These are phyloP conservation scores for Mycena amicta DNA, from an alignment of 768 basidiomycete species.

Conservation along the genomic window DNA sequence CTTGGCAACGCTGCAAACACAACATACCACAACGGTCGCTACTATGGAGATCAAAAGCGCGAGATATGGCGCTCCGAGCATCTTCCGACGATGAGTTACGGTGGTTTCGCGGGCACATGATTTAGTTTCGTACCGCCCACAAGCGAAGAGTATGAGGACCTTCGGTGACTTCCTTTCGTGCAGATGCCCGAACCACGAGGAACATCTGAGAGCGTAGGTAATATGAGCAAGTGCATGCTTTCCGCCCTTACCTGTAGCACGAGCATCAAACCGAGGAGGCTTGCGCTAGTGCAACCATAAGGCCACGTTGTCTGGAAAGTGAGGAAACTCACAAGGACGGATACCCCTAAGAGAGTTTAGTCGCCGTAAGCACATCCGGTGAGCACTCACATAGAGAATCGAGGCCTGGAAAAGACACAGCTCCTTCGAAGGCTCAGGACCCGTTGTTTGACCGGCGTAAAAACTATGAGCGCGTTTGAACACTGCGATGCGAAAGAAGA, in stretches of 20 bases:
- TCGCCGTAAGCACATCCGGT: no score
- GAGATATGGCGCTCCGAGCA: conserved; percentile 45
- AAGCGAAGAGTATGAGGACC: conserved; percentile 36
- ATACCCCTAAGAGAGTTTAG: no score
- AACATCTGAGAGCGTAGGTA: conserved; percentile 40
- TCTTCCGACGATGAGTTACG: conserved; percentile 27
- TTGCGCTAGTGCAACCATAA: conserved; percentile 36
- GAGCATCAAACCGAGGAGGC: conserved; percentile 43
- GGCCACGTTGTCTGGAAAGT: no score
- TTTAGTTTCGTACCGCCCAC: conserved; percentile 38
- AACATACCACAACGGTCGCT: conserved; percentile 44
- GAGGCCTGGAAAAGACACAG: conserved; percentile 51
- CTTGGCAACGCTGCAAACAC: background rate
- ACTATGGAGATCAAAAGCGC: conserved; percentile 40
- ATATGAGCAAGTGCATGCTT: background rate
- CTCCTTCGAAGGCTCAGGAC: conserved; percentile 46
- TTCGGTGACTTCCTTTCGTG: conserved; percentile 35
- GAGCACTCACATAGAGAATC: conserved; percentile 47
- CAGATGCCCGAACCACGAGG: conserved; percentile 40
- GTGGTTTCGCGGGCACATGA: background rate
- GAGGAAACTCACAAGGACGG: no score
- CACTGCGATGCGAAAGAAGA: no score
- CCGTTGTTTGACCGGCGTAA: conserved; percentile 43
- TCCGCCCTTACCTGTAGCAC: conserved; percentile 41
- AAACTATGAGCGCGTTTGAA: no score